Evolutionary conservation across 2,329 filamentous ascomycete genomes (phyloP), one percentile per base, ranked within the genome.

Genomic region (Diaporthe helianthi): DNA sequence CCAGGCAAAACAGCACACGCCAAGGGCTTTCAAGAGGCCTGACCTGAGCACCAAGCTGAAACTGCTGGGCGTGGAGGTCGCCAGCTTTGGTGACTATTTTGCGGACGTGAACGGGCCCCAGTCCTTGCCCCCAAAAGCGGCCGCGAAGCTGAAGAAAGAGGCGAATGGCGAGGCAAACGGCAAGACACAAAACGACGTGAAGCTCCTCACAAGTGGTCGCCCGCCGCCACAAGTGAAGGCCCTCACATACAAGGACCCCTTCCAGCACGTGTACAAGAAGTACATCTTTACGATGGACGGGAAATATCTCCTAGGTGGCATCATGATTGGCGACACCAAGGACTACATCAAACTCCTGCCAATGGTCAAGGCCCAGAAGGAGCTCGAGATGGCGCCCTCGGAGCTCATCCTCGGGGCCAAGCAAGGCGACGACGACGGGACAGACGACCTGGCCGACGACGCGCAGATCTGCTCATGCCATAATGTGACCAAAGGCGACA

Each of bases 301-400:
- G 31, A 97, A 97, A 78, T 95, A 95, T 75, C 83, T 97, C 1
- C 87, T 97, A 0, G 94, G 94, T n/a, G 94, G 94, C 4, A 97
- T 97, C 93, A 97, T 97, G 93, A 96, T 97, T 71, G 94, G 94
- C 47, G 94, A 97, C 76, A 97, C 93, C 0, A 91, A 88, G 72
- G 94, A 97, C 81, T 97, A 97, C 76, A 87, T 97, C 80, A 97
- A 95, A 78, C 82, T 97, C 26, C 92, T 97, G 1, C 92, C 93
- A 1, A 89, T 97, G 84, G 93, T 96, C 67, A 97, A 94, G 82
- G 90, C 88, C 73, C 92, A 93, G 76, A 97, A 94, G 78, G 83
- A 85, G 71, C 85, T 97, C 1, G 92, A 97, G 17, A 83, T 93
- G 0, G 88, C 93, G 0, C 94, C 94, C 0, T 89, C 91, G 60